Percentiles rank a stretch among this genome's conserved stretches.
Evolutionary conservation across 1,284 basidiomycete genomes (phyloP).

Genomic region (Vanrija humicola): DNA sequence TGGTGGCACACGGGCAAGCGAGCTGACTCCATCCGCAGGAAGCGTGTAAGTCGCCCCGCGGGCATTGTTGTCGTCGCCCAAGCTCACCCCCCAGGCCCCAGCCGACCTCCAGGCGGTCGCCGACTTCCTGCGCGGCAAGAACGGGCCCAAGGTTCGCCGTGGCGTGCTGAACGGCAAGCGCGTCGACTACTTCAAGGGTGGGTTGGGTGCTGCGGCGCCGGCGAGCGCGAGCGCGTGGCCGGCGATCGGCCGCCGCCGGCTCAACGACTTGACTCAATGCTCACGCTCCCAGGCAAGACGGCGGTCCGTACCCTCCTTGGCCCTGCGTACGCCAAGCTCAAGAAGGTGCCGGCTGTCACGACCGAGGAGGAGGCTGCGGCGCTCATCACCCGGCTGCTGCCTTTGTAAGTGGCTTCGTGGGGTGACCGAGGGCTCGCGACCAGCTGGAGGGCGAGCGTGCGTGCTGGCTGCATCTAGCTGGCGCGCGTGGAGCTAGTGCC

Average conservation of each 20-base stretch:
- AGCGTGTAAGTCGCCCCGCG: slow-evolving; percentile 9
- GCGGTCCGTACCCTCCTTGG: slow-evolving; percentile 88
- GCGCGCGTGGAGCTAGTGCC: no score
- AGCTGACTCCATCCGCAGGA: slow-evolving; percentile 3
- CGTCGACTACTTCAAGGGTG: slow-evolving; percentile 96
- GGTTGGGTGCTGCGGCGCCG: slow-evolving; percentile 25
- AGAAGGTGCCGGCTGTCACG: slow-evolving; percentile 72
- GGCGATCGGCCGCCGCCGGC: not conserved
- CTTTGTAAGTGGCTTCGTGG: slow-evolving; percentile 52
- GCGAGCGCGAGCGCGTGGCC: not conserved
- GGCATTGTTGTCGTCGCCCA: not conserved
- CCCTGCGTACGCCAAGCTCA: slow-evolving; percentile 84
- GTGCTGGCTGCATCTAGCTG: no score
- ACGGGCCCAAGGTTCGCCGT: slow-evolving; percentile 82
- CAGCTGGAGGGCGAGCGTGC: not conserved
- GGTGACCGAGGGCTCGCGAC: slow-evolving; percentile 14
- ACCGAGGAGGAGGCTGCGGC: slow-evolving; percentile 72
- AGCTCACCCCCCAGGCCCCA: slow-evolving; percentile 54
- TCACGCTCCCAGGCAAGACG: slow-evolving; percentile 65
- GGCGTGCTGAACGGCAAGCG: slow-evolving; percentile 92
- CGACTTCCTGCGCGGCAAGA: slow-evolving; percentile 75
- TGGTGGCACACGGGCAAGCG: no score
- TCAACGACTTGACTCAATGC: not conserved
- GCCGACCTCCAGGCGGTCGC: slow-evolving; percentile 72
- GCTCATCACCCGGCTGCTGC: slow-evolving; percentile 69